phyloP scores from a whole-genome alignment of 176 grass and related monocot species.

The Oryza glaberrima region DNA sequence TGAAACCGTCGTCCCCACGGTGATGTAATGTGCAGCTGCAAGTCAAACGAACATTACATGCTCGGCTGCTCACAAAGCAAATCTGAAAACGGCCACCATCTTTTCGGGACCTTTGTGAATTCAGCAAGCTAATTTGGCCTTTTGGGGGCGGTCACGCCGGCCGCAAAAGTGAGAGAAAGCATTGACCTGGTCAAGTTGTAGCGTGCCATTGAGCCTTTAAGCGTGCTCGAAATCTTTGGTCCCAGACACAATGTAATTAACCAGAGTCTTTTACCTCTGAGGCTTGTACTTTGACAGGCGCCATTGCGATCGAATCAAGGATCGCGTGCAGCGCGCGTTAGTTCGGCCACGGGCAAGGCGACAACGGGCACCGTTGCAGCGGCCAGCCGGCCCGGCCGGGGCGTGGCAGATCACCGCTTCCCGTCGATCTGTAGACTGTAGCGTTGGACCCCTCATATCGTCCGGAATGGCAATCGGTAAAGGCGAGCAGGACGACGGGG shows the following conservation, averaged over 20 bases:
- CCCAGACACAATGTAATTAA: background rate
- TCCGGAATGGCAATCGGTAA: slow-evolving; percentile 21
- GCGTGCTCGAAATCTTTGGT: slow-evolving; percentile 27
- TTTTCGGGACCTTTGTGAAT: slow-evolving; percentile 47
- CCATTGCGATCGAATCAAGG: background rate
- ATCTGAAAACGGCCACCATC: slow-evolving; percentile 39
- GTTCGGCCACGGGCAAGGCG: slow-evolving; percentile 25
- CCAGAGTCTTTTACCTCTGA: background rate
- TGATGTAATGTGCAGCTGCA: slow-evolving; percentile 24
- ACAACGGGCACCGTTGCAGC: background rate
- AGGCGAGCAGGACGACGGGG: slow-evolving; percentile 8
- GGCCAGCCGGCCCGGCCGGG: background rate
- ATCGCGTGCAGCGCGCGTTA: background rate
- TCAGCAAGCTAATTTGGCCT: background rate
- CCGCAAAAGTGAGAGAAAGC: slow-evolving; percentile 23
- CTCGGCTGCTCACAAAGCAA: slow-evolving; percentile 35
- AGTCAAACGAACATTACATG: slow-evolving; percentile 22
- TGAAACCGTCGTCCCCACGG: slow-evolving; percentile 3
- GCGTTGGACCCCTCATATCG: slow-evolving; percentile 6
- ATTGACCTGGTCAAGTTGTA: slow-evolving; percentile 30
- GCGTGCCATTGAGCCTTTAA: slow-evolving; percentile 5
- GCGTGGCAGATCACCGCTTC: background rate
- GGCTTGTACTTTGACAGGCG: background rate
- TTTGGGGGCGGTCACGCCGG: slow-evolving; percentile 44
- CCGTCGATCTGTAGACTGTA: slow-evolving; percentile 17